A percentile compares a stretch with the other conserved stretches of the same genome.
Conservation (phyloP, 2,329 filamentous ascomycete genomes). For the Pseudogymnoascus sp. region DNA sequence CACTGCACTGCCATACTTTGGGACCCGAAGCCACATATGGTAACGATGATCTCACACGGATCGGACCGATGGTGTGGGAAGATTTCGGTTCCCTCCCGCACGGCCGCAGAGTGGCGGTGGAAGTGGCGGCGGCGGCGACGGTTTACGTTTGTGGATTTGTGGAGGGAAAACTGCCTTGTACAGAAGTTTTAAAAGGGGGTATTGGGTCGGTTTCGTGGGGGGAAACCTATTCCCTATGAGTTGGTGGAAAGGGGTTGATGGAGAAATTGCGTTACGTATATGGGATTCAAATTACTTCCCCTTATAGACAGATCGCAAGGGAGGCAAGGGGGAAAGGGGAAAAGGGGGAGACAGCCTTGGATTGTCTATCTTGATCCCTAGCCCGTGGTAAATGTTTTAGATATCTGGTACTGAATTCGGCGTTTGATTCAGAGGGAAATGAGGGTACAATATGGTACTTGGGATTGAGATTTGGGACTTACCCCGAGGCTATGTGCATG, state of each 20-base stretch:
- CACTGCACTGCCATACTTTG: neutral
- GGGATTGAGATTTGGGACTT: too few species aligned
- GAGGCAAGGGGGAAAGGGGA: neutral
- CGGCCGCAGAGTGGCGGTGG: neutral
- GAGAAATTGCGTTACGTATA: too few species aligned
- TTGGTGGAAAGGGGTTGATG: too few species aligned
- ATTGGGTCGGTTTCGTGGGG: neutral
- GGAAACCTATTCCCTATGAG: too few species aligned
- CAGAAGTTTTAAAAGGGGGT: neutral
- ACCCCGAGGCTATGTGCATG: neutral
- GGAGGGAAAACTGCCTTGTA: neutral
- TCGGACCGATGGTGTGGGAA: neutral
- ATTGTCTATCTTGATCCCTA: neutral
- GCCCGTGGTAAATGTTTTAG: neutral
- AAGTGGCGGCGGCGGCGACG: neutral
- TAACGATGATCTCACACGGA: neutral
- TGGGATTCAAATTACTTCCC: neutral
- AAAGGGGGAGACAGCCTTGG: neutral
- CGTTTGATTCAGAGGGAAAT: neutral
- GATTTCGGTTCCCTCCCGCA: neutral
- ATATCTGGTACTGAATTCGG: neutral
- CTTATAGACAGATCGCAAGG: neutral
- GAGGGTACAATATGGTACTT: neutral
- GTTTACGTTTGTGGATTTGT: neutral
- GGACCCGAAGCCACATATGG: neutral